Base-by-base conservation (phyloP, 1,284 basidiomycete genomes). In the Pseudomicrostroma phylloplanum region DNA sequence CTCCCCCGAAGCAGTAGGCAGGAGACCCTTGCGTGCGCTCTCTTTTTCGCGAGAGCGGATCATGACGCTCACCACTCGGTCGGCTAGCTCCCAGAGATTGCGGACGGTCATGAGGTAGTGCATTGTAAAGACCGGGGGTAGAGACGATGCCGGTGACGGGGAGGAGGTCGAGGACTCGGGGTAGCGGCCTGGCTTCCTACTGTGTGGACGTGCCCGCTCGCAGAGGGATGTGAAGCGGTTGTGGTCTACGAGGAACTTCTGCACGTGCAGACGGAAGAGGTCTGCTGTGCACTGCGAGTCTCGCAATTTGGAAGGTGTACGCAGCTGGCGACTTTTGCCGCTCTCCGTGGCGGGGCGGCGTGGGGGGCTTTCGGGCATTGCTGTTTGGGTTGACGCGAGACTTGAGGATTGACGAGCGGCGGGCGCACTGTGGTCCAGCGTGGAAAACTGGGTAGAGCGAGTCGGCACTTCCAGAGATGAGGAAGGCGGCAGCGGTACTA, bases 211-310 rank as follows among this genome's bases (percentile, higher is more conserved):
- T 4, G 30, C 30, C 4, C 30, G 30, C 30, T 36, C 30, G 30
- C 30, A 36, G 9, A 36, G 30, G 30, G 30, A 36, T 4, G 30
- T 36, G 30, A 36, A 36, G 43, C 43, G 43, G 21, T 21, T 48
- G 21, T 54, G 15, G 21, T 54, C 51, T 2, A 21, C 13, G 51
- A 54, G 51, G 21, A 19, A 54, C 25, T 54, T 54, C 51, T 54
- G 51, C 8, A 54, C 51, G 51, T 54, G 25, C 21, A 54, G 51
- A 25, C 51, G 51, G 13, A 54, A 54, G 25, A 26, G 21, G 15
- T 17, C 13, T 25, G 19, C 21, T 25, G 51, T 54, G 21, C 51
- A 54, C 13, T 54, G 51, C 51, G 51, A 54, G 51, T 21, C 51
- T 25, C 26, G 19, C 8, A 54, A 25, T 25, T 54, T 54, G 15